phyloP scores from a whole-genome alignment of 2,329 filamentous ascomycete genomes.

The Volutella citrinella region DNA sequence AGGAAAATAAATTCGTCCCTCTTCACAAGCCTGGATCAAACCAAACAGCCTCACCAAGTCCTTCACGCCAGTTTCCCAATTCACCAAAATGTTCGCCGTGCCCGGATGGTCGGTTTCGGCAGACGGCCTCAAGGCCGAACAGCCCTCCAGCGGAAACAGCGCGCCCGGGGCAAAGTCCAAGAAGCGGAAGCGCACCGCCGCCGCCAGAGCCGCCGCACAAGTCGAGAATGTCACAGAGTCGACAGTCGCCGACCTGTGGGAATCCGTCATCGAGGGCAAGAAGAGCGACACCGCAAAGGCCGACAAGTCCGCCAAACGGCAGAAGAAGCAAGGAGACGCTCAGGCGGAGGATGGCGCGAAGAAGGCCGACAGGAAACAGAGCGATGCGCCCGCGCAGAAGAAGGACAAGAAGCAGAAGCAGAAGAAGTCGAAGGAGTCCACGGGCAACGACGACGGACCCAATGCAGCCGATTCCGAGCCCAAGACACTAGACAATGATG shows the following conservation, averaged over 20 bases:
- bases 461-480: slow-evolving; percentile 8
- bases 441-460: slow-evolving; percentile 16
- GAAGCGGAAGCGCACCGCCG: slow-evolving; percentile 51
- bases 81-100: slow-evolving; percentile 79
- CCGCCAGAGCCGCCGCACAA: slow-evolving; percentile 14
- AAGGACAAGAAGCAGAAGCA: slow-evolving; percentile 38
- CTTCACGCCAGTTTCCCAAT: too few species aligned
- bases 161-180: slow-evolving; percentile 47
- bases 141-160: slow-evolving; percentile 30
- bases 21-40: too few species aligned
- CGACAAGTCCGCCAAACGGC: slow-evolving; percentile 30
- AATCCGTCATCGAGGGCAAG: slow-evolving; percentile 72
- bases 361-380: slow-evolving; percentile 8
- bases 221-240: slow-evolving; percentile 55
- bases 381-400: slow-evolving; percentile 27
- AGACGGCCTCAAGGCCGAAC: slow-evolving; percentile 69
- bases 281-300: slow-evolving; percentile 27
- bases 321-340: slow-evolving; percentile 28
- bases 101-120: slow-evolving; percentile 86
- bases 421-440: slow-evolving; percentile 18
- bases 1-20: too few species aligned
- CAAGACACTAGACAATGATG: slow-evolving; percentile 16
- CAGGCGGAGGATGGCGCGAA: slow-evolving; percentile 18
- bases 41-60: too few species aligned
- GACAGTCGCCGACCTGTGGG: slow-evolving; percentile 78